A percentile compares a stretch with the other conserved stretches of the same genome.
Evolutionary conservation across 495 filamentous ascomycete species (phyloP).

Genomic region (Xylaria sp.): DNA sequence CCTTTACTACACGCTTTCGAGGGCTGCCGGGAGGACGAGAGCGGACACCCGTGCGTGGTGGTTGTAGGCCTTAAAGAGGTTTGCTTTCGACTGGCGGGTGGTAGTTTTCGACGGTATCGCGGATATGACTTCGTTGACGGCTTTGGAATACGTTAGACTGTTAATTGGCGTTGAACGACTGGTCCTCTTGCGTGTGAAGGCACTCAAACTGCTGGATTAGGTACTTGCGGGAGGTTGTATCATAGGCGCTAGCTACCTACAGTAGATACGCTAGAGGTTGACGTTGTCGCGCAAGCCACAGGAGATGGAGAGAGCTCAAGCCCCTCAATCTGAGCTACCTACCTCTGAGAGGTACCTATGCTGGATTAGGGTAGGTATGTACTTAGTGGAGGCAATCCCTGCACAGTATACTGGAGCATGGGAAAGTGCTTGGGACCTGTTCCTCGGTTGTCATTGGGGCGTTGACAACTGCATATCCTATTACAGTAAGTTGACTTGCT

Average conservation of each 20-base stretch:
- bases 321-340: conserved; percentile 17
- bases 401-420: neutral
- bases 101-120: neutral
- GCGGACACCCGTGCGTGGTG: neutral
- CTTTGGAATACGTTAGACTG: neutral
- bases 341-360: too few relatives aligned
- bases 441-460: neutral
- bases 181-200: neutral
- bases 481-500: neutral
- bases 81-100: neutral
- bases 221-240: neutral
- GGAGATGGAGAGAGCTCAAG: conserved; percentile 23
- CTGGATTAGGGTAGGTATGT: neutral
- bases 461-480: neutral
- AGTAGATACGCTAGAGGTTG: neutral
- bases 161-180: neutral
- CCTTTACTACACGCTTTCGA: conserved; percentile 9
- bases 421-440: too few relatives aligned
- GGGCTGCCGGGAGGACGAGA: neutral
- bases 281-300: conserved; percentile 28
- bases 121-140: neutral
- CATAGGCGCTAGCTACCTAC: conserved; percentile 3
- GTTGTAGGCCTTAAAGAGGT: neutral
- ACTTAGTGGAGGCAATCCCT: neutral
- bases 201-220: neutral